These are phyloP conservation scores for Hemileccinum impolitum DNA, from an alignment of 768 basidiomycete species.

Conservation along the genomic window DNA sequence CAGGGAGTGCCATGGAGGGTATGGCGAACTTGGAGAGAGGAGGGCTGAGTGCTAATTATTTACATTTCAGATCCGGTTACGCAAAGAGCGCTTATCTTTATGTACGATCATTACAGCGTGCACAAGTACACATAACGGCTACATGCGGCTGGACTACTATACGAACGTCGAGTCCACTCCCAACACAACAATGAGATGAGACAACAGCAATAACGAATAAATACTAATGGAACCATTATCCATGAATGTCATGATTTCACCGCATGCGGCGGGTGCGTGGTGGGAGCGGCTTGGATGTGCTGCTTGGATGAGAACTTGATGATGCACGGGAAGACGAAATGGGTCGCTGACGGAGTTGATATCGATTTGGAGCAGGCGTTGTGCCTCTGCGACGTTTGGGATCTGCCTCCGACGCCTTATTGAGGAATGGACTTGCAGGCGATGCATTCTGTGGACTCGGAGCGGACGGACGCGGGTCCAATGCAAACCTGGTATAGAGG, in stretches of 20 bases:
- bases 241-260: slow-evolving; percentile 2
- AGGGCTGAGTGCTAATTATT: slow-evolving; percentile 10
- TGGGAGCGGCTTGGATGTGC: slow-evolving; percentile 13
- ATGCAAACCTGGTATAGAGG: slow-evolving; percentile 37
- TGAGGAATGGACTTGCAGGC: slow-evolving; percentile 3
- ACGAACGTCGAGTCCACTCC: slow-evolving; percentile 7
- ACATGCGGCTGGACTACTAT: slow-evolving; percentile 3
- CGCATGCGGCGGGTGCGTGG: slow-evolving; percentile 13
- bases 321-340: not conserved
- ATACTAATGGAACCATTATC: slow-evolving; percentile 15
- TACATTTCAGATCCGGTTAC: slow-evolving; percentile 12
- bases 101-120: slow-evolving; percentile 1
- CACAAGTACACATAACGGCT: slow-evolving; percentile 10
- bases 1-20: slow-evolving; percentile 21
- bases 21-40: not conserved
- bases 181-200: slow-evolving; percentile 5
- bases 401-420: slow-evolving; percentile 5
- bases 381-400: slow-evolving; percentile 9
- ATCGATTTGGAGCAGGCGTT: slow-evolving; percentile 19
- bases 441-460: slow-evolving; percentile 4
- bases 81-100: slow-evolving; percentile 10
- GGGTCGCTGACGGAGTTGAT: slow-evolving; percentile 31
- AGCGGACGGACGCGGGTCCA: slow-evolving; percentile 20
- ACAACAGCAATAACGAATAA: slow-evolving; percentile 39
- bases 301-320: slow-evolving; percentile 1